These are phyloP conservation scores for Yarrowia deformans DNA, from an alignment of 805 yeast species.

Conservation along the genomic window DNA sequence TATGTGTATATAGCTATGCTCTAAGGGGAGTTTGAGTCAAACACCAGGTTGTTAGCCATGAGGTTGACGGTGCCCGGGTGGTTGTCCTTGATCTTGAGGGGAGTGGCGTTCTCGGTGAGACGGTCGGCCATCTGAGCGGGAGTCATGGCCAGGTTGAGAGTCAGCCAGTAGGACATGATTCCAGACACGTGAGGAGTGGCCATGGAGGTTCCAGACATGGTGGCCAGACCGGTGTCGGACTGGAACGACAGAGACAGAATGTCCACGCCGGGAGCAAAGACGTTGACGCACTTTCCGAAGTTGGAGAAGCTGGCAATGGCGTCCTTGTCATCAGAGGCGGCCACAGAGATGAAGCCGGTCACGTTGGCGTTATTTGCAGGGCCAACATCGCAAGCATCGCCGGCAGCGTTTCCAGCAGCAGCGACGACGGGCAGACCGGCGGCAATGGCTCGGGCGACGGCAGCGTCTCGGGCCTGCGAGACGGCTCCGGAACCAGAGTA, in stretches of 20 bases:
- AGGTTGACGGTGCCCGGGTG: slow-evolving; percentile 42
- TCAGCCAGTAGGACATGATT: slow-evolving; percentile 83
- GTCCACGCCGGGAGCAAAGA: slow-evolving; percentile 95
- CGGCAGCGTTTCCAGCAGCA: slow-evolving; percentile 95
- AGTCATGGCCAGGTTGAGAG: slow-evolving; percentile 72
- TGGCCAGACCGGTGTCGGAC: slow-evolving; percentile 47
- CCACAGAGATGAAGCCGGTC: slow-evolving; percentile 76
- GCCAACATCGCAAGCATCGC: slow-evolving; percentile 89
- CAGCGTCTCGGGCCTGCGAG: slow-evolving; percentile 83
- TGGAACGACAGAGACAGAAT: slow-evolving; percentile 62
- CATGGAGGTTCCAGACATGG: slow-evolving; percentile 90
- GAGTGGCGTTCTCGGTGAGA: slow-evolving; percentile 41
- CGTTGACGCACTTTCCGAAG: slow-evolving; percentile 94
- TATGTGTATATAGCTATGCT: slow-evolving; percentile 16
- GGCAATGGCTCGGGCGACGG: slow-evolving; percentile 86
- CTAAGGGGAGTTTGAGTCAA: slow-evolving; percentile 30
- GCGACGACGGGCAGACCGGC: slow-evolving; percentile 93
- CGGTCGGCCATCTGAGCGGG: slow-evolving; percentile 41
- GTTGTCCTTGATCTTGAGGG: slow-evolving; percentile 40
- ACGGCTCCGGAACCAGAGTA: slow-evolving; percentile 96
- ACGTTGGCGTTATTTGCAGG: slow-evolving; percentile 74
- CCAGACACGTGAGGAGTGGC: slow-evolving; percentile 98
- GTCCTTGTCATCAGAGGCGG: slow-evolving; percentile 90
- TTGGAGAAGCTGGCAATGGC: slow-evolving; percentile 87
- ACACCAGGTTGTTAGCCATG: slow-evolving; percentile 44